phyloP scores from a whole-genome alignment of 768 basidiomycete genomes.

The Multifurca ochricompacta region DNA sequence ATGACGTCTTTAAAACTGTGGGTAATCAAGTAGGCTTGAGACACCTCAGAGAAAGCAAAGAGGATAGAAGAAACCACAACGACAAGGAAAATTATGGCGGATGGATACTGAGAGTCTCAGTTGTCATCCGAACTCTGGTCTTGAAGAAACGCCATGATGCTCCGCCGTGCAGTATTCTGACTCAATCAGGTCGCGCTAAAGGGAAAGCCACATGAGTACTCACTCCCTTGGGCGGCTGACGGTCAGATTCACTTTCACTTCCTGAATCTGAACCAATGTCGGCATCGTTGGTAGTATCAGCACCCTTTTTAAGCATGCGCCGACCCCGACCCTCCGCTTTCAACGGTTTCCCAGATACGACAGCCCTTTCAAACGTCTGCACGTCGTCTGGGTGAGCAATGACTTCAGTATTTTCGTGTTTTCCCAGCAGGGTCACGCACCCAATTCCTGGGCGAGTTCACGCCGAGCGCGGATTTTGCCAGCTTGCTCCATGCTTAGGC shows the following conservation, averaged over 20 bases:
- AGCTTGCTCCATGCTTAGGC: conserved; percentile 74
- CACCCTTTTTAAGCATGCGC: conserved; percentile 17
- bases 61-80: neutral
- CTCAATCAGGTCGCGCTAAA: neutral
- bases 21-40: neutral
- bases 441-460: conserved; percentile 71
- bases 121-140: conserved; percentile 62
- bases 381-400: conserved; percentile 54
- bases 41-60: neutral
- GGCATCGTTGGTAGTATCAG: conserved; percentile 25
- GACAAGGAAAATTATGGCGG: neutral
- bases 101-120: conserved; percentile 26
- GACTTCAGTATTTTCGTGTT: neutral
- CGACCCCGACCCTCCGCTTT: conserved; percentile 14
- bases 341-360: conserved; percentile 31
- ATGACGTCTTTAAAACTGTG: neutral
- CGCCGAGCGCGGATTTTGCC: conserved; percentile 62
- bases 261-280: conserved; percentile 31
- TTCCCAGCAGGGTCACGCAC: conserved; percentile 36
- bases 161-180: conserved; percentile 42
- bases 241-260: conserved; percentile 20
- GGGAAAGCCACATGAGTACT: neutral
- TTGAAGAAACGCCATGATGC: conserved; percentile 63
- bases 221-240: conserved; percentile 1
- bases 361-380: conserved; percentile 52